A percentile compares a stretch with the other conserved stretches of the same genome.
Conservation (phyloP, 345 rosid genomes). For the Melaleuca quinquenervia region DNA sequence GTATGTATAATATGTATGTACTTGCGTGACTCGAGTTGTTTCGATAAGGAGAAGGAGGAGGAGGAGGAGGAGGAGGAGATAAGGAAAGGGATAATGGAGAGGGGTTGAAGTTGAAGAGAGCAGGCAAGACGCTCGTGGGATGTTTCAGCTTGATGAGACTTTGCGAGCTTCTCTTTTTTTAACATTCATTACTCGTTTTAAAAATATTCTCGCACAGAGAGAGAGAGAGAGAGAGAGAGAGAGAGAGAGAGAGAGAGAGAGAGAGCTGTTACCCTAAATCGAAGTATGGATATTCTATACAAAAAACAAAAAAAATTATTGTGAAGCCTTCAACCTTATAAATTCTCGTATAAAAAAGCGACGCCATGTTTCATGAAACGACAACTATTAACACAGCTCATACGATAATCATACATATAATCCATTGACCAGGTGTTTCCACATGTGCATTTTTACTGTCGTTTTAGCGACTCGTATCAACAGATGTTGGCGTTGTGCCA, state of each 20-base stretch:
- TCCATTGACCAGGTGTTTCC: neutral
- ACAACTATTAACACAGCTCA: neutral
- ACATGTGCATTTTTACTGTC: neutral
- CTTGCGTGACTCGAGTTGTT: neutral
- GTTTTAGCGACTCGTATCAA: neutral
- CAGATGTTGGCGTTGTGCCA: neutral
- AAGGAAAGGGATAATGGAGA: neutral
- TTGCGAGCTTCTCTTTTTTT: neutral
- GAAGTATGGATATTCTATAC: neutral
- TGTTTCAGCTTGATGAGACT: slow-evolving; percentile 11
- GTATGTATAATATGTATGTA: neutral
- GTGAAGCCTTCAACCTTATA: neutral
- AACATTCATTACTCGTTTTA: neutral
- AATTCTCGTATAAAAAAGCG: neutral
- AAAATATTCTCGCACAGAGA: neutral
- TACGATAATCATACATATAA: neutral
- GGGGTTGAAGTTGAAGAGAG: slow-evolving; percentile 6
- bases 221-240: neutral
- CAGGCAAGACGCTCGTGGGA: slow-evolving; percentile 38
- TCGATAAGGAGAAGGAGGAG: neutral
- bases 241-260: neutral
- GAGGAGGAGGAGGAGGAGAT: slow-evolving; percentile 12
- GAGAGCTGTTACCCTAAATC: neutral
- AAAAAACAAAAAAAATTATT: neutral
- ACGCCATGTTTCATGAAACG: neutral